Conservation (phyloP, 129 eudicot genomes). For the Chrysanthemum lavandulifolium region DNA sequence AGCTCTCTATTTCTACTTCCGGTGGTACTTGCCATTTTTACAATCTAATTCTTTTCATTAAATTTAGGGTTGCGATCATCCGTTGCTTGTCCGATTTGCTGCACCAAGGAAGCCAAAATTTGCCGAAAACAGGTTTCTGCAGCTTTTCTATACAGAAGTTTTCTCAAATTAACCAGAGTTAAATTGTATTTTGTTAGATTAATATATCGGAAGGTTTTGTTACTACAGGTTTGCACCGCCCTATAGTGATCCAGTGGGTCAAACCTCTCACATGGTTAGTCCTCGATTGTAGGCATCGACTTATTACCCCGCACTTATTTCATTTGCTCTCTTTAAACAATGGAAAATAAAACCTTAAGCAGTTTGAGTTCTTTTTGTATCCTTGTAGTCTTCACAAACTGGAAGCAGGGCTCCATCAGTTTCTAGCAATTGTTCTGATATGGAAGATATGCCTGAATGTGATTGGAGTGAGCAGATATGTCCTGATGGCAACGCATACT, state of each 20-base stretch:
- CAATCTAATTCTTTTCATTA: slow-evolving; percentile 14
- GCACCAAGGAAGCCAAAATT: slow-evolving; percentile 87
- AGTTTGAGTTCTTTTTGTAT: background rate
- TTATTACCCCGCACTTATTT: background rate
- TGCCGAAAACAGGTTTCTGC: slow-evolving; percentile 65
- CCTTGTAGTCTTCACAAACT: slow-evolving; percentile 33
- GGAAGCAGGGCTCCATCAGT: slow-evolving; percentile 28
- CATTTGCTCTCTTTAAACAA: background rate
- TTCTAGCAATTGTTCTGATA: slow-evolving; percentile 35
- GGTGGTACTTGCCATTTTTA: slow-evolving; percentile 11
- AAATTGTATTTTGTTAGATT: background rate
- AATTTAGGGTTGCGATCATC: slow-evolving; percentile 78
- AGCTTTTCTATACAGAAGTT: slow-evolving; percentile 8
- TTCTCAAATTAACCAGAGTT: slow-evolving; percentile 11
- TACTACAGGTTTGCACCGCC: slow-evolving; percentile 49
- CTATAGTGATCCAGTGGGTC: slow-evolving; percentile 37
- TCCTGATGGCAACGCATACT: slow-evolving; percentile 83
- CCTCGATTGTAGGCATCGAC: background rate
- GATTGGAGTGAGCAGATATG: slow-evolving; percentile 97
- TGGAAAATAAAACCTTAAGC: background rate
- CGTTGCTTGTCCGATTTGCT: slow-evolving; percentile 81
- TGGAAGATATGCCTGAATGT: slow-evolving; percentile 47
- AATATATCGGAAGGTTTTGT: background rate
- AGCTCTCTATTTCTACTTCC: slow-evolving; percentile 6
- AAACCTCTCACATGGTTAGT: slow-evolving; percentile 33